Conservation (phyloP, 345 rosid genomes). For the Psidium guajava region DNA sequence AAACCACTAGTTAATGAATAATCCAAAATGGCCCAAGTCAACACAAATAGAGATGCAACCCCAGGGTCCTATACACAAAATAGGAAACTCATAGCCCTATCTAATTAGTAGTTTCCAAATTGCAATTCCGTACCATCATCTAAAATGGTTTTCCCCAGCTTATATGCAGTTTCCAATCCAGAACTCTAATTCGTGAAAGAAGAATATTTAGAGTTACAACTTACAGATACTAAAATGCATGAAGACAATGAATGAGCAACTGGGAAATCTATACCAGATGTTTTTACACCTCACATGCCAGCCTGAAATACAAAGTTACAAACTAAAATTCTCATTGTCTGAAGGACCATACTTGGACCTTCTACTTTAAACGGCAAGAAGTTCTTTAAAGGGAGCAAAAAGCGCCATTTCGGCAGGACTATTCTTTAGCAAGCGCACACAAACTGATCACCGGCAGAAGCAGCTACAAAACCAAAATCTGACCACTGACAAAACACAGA, state of each 20-base stretch:
- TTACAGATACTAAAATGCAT: background rate
- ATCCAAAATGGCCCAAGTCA: background rate
- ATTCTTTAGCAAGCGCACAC: background rate
- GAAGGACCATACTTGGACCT: background rate
- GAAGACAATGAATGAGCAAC: background rate
- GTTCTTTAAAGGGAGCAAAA: background rate
- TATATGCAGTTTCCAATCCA: background rate
- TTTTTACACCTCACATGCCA: background rate
- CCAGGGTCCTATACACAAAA: background rate
- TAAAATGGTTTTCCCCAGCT: background rate
- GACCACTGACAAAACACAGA: background rate
- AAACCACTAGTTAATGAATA: background rate
- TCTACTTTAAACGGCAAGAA: background rate
- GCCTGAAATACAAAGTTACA: background rate
- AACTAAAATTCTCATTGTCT: background rate
- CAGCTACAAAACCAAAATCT: background rate
- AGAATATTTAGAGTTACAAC: background rate
- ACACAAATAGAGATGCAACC: background rate
- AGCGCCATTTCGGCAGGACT: background rate
- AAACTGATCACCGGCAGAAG: background rate
- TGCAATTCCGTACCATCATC: background rate
- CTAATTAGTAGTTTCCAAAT: background rate
- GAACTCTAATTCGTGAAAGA: background rate
- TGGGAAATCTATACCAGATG: background rate
- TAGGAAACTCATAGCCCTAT: background rate